Conservation (phyloP, 148 eudicot genomes). For the Euryodendron excelsum region DNA sequence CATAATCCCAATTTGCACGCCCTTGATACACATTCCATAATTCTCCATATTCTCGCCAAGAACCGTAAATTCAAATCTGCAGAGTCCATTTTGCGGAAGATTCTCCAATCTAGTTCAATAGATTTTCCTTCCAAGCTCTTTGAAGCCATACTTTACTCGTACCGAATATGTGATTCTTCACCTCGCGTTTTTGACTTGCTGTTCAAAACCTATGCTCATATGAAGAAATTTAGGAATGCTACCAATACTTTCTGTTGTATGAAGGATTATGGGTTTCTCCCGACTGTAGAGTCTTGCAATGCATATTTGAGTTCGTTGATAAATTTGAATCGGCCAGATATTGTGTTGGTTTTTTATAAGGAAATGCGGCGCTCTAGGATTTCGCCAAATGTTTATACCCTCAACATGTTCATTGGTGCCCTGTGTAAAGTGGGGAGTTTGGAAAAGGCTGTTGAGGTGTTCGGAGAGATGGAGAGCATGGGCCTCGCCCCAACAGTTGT, state of each 20-base stretch:
- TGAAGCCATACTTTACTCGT: conserved; percentile 53
- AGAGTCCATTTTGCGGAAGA: conserved; percentile 46
- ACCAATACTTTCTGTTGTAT: conserved; percentile 42
- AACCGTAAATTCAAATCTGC: conserved; percentile 61
- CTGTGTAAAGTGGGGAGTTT: conserved; percentile 38
- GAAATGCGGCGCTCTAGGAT: conserved; percentile 37
- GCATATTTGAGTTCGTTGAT: conserved; percentile 50
- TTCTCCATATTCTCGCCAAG: conserved; percentile 72
- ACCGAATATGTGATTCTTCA: conserved; percentile 70
- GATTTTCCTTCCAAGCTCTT: conserved; percentile 19
- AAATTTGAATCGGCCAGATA: conserved; percentile 49
- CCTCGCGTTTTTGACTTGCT: conserved; percentile 64
- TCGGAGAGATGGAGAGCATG: conserved; percentile 39
- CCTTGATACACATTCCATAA: conserved; percentile 60
- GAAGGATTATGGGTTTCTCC: conserved; percentile 75
- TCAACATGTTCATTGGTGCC: conserved; percentile 50
- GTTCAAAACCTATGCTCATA: conserved; percentile 63
- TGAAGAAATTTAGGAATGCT: conserved; percentile 63
- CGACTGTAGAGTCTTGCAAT: conserved; percentile 49
- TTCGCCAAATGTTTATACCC: conserved; percentile 46
- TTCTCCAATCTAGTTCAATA: conserved; percentile 31
- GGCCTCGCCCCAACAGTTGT: conserved; percentile 35
- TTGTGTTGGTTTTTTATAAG: conserved; percentile 49
- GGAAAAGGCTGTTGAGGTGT: conserved; percentile 45
- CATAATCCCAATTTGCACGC: conserved; percentile 45